A percentile compares a stretch with the other conserved stretches of the same genome.
phyloP scores from a whole-genome alignment of 305 asterid genomes.

The Solanum hybrid region DNA sequence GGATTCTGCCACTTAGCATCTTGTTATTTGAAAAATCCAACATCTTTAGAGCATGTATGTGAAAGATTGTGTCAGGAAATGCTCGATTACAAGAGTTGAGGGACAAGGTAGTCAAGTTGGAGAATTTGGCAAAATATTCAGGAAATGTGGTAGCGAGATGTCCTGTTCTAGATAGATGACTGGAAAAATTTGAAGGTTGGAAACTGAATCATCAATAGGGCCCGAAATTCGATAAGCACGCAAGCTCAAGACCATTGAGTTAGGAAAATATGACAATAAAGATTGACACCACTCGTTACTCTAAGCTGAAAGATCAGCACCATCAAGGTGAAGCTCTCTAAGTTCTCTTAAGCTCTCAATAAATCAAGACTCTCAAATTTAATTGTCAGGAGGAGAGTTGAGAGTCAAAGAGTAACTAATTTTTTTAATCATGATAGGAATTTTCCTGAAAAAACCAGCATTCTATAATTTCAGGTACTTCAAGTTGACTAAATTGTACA shows the following conservation, averaged over 20 bases:
- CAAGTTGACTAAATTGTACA: constrained; percentile 32
- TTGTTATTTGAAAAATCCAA: constrained; percentile 39
- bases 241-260: constrained; percentile 44
- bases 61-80: constrained; percentile 34
- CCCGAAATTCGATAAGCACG: constrained; percentile 37
- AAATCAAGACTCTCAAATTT: constrained; percentile 43
- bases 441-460: constrained; percentile 45
- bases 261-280: constrained; percentile 36
- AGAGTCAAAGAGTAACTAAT: constrained; percentile 45
- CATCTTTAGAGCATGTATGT: constrained; percentile 18
- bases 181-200: constrained; percentile 28
- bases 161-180: constrained; percentile 37
- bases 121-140: constrained; percentile 25
- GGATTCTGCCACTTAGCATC: constrained; percentile 39
- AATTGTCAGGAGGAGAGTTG: constrained; percentile 21
- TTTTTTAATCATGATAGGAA: constrained; percentile 32
- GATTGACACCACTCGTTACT: constrained; percentile 34
- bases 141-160: constrained; percentile 31
- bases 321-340: constrained; percentile 19
- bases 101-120: constrained; percentile 26
- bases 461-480: constrained; percentile 40
- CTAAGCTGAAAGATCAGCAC: constrained; percentile 33
- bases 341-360: constrained; percentile 26
- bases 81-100: constrained; percentile 19
- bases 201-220: constrained; percentile 12